These are phyloP conservation scores for Boletus rubescentipes DNA, from an alignment of 768 basidiomycete genomes.

Conservation along the genomic window DNA sequence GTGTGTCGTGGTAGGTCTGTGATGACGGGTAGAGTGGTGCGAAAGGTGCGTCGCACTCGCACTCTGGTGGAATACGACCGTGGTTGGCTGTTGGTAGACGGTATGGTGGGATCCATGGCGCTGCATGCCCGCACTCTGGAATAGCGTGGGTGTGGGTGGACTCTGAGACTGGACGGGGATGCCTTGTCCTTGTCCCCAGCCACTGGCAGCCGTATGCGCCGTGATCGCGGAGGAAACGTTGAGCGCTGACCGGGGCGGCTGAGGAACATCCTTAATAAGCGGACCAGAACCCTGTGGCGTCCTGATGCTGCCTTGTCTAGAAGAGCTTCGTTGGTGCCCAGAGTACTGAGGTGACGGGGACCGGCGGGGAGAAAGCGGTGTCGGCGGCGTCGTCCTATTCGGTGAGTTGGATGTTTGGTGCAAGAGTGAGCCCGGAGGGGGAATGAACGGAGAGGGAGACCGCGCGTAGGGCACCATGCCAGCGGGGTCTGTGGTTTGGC, in stretches of 20 bases:
- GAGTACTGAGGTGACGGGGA: constrained; percentile 20
- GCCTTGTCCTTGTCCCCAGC: constrained; percentile 10
- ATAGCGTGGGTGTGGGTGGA: neutral
- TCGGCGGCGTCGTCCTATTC: constrained; percentile 4
- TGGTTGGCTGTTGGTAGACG: constrained; percentile 6
- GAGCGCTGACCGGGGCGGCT: constrained; percentile 18
- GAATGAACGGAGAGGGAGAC: constrained; percentile 17
- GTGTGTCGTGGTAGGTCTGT: constrained; percentile 15
- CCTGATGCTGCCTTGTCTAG: constrained; percentile 18
- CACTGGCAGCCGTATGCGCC: neutral
- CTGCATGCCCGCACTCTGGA: constrained; percentile 12
- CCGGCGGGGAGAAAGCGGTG: constrained; percentile 16
- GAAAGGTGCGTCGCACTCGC: constrained; percentile 15
- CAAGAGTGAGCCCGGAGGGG: constrained; percentile 8
- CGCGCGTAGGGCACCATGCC: neutral
- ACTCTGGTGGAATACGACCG: constrained; percentile 8
- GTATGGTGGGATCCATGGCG: constrained; percentile 20
- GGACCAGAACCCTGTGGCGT: constrained; percentile 15
- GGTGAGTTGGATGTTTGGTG: constrained; percentile 5
- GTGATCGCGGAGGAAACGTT: constrained; percentile 8
- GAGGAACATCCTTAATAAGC: constrained; percentile 20
- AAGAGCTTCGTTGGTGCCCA: constrained; percentile 14
- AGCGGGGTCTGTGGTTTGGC: constrained; percentile 20
- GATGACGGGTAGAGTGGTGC: constrained; percentile 8
- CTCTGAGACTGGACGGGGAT: constrained; percentile 1